phyloP scores from a whole-genome alignment of 1,284 basidiomycete genomes.

The Pseudozyma sp. region DNA sequence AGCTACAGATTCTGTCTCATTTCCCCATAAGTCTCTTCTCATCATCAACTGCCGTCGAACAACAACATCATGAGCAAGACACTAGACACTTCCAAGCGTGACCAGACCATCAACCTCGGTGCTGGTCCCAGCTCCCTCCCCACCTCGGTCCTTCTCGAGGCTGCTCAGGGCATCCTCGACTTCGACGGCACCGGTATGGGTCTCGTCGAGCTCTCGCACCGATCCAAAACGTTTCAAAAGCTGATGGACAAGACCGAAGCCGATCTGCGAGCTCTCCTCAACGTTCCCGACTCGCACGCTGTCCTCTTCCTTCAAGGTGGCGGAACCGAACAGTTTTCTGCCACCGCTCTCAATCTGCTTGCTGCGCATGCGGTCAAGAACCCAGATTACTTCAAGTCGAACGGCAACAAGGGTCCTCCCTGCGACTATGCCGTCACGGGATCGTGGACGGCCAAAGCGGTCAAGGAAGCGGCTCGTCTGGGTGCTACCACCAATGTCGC shows the following conservation, averaged over 20 bases:
- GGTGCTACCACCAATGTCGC: slow-evolving; percentile 56
- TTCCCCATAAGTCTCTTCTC: neutral
- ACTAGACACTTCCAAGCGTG: slow-evolving; percentile 47
- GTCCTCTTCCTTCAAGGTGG: slow-evolving; percentile 67
- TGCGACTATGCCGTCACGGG: slow-evolving; percentile 67
- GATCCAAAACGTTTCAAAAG: slow-evolving; percentile 62
- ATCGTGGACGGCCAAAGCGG: slow-evolving; percentile 64
- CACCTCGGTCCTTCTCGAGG: slow-evolving; percentile 63
- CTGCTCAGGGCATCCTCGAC: slow-evolving; percentile 64
- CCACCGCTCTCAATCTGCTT: slow-evolving; percentile 65
- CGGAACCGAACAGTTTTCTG: slow-evolving; percentile 67
- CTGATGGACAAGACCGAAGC: slow-evolving; percentile 63
- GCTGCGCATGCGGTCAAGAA: slow-evolving; percentile 60
- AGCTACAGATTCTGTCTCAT: neutral
- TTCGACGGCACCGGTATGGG: slow-evolving; percentile 65
- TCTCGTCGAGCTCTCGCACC: slow-evolving; percentile 66
- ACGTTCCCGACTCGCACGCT: slow-evolving; percentile 61
- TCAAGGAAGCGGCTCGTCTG: slow-evolving; percentile 63
- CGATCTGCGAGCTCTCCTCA: slow-evolving; percentile 58
- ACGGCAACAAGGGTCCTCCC: slow-evolving; percentile 53
- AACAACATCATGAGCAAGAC: slow-evolving; percentile 30
- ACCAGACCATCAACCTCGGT: slow-evolving; percentile 66
- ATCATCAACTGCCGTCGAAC: neutral
- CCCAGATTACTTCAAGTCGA: slow-evolving; percentile 53
- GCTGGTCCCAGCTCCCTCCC: slow-evolving; percentile 66